These are phyloP conservation scores for Phytopythium cucurbitacearum DNA, from an alignment of 352 stramenopile species.

Conservation along the genomic window DNA sequence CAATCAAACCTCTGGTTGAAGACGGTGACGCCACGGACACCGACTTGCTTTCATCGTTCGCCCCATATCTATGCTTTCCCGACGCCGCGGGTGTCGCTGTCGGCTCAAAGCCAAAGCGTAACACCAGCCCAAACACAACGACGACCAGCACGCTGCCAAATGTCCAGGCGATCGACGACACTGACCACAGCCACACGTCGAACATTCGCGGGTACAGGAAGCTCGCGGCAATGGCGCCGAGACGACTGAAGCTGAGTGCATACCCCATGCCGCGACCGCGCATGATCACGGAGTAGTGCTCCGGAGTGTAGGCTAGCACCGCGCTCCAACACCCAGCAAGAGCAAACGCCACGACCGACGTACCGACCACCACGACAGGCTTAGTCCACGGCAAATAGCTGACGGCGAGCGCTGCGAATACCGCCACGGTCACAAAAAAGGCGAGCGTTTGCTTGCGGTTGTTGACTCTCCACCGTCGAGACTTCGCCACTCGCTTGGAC, in stretches of 20 bases:
- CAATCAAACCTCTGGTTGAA: too few species aligned
- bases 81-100: too few species aligned
- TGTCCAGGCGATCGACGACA: conserved; percentile 20
- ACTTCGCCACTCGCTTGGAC: background rate
- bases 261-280: conserved; percentile 23
- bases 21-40: too few species aligned
- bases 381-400: conserved; percentile 21
- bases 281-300: conserved; percentile 7
- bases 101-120: conserved; percentile 8
- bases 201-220: conserved; percentile 29
- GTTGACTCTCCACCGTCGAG: background rate
- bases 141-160: conserved; percentile 16
- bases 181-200: conserved; percentile 27
- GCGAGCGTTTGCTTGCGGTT: conserved; percentile 13
- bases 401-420: conserved; percentile 6
- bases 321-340: conserved; percentile 20
- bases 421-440: conserved; percentile 9
- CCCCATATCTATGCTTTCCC: too few species aligned
- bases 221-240: conserved; percentile 12
- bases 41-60: too few species aligned
- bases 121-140: conserved; percentile 8
- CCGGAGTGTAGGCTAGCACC: conserved; percentile 16
- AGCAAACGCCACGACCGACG: conserved; percentile 13
- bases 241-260: conserved; percentile 17
- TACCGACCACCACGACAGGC: conserved; percentile 7